phyloP scores from a whole-genome alignment of 768 basidiomycete genomes.

The Mycena sanguinolenta region DNA sequence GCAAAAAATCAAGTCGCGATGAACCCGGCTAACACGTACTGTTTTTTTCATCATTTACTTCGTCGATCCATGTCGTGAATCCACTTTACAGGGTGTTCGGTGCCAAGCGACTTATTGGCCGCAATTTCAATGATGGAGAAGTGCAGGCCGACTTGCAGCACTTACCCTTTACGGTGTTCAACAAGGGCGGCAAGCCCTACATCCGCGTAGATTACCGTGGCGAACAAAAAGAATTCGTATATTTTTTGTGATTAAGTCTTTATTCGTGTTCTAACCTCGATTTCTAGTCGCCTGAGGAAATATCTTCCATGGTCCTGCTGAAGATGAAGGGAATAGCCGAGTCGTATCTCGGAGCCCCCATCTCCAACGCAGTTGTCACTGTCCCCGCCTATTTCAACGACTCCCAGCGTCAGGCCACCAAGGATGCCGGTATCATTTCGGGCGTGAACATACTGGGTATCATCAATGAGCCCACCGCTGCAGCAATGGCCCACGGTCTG shows the following conservation, averaged over 20 bases:
- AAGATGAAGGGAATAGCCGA: constrained; percentile 1
- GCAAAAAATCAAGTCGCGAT: too few species aligned
- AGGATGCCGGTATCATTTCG: constrained; percentile 64
- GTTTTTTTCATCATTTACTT: neutral
- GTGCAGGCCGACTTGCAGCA: constrained; percentile 35
- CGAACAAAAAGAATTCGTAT: constrained; percentile 91
- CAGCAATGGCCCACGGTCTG: constrained; percentile 68
- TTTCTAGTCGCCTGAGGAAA: constrained; percentile 9
- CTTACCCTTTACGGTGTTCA: constrained; percentile 94
- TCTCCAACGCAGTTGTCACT: constrained; percentile 6
- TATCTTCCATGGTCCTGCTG: constrained; percentile 5
- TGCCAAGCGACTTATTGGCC: constrained; percentile 9
- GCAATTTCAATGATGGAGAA: neutral
- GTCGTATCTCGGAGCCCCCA: constrained; percentile 4
- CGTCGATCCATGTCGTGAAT: neutral
- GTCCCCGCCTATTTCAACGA: constrained; percentile 12
- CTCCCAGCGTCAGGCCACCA: constrained; percentile 46
- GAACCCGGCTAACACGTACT: constrained; percentile 9
- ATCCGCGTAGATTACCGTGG: constrained; percentile 91
- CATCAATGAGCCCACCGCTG: constrained; percentile 68
- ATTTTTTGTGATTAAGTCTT: neutral
- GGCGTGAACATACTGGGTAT: constrained; percentile 65
- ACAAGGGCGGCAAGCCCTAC: constrained; percentile 89
- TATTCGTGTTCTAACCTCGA: neutral
- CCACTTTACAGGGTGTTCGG: constrained; percentile 4